Conservation (phyloP, 1,284 basidiomycete species). For the Ustilago shanxiensis region DNA sequence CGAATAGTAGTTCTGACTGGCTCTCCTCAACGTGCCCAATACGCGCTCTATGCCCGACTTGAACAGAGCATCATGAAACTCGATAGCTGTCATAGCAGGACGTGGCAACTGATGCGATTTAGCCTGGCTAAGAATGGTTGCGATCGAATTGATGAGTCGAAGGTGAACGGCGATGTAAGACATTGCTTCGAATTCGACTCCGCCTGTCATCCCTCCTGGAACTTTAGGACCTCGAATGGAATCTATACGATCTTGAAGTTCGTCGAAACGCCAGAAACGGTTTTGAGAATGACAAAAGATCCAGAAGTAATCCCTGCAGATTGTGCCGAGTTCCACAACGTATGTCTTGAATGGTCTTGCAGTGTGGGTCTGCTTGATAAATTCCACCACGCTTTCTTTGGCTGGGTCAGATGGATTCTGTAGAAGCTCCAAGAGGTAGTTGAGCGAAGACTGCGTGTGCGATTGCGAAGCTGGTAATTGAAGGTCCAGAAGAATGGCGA, state of each 20-base stretch:
- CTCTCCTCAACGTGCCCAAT: constrained; percentile 44
- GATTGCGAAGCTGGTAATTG: constrained; percentile 49
- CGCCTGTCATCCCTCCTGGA: constrained; percentile 97
- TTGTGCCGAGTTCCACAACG: constrained; percentile 86
- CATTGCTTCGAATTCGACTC: constrained; percentile 98
- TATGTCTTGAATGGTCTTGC: constrained; percentile 91
- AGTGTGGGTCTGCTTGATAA: constrained; percentile 85
- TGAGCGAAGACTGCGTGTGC: constrained; percentile 41
- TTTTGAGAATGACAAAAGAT: constrained; percentile 97
- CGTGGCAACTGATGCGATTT: constrained; percentile 28
- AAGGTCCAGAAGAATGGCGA: constrained; percentile 72
- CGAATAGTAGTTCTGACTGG: constrained; percentile 62
- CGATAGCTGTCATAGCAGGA: constrained; percentile 35
- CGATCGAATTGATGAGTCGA: constrained; percentile 53
- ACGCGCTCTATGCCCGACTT: constrained; percentile 54
- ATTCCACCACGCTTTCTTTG: constrained; percentile 73
- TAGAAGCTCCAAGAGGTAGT: constrained; percentile 60
- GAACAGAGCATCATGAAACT: constrained; percentile 56
- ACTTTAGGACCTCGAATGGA: constrained; percentile 90
- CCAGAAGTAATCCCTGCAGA: constrained; percentile 96
- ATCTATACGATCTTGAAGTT: constrained; percentile 78
- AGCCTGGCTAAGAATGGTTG: constrained; percentile 21
- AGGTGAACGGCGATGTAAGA: constrained; percentile 76
- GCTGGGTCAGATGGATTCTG: constrained; percentile 54
- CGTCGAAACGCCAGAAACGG: constrained; percentile 83